Evolutionary conservation across 2,329 filamentous ascomycete genomes (phyloP).

Genomic region (Chrysoporthe cubensis): DNA sequence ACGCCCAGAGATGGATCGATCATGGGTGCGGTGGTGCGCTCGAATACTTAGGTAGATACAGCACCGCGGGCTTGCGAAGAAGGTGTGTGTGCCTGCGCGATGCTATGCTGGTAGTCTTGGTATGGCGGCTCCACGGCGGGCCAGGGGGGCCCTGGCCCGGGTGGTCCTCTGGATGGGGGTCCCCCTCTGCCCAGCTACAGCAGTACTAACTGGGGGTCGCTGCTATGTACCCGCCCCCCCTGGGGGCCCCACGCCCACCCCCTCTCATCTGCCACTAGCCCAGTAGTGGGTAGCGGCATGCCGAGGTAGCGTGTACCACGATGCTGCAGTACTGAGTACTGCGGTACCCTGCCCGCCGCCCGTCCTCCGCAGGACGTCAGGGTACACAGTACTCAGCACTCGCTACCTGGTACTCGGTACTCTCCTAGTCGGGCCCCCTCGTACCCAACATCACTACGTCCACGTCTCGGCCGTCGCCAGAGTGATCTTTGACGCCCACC

Average conservation of each 20-base stretch:
- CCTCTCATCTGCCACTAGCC: background rate
- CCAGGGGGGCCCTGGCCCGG: slow-evolving; percentile 21
- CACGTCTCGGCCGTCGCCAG: background rate
- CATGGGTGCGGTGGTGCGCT: background rate
- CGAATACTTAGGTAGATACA: slow-evolving; percentile 7
- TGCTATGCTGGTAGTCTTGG: background rate
- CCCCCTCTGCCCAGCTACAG: too few relatives aligned
- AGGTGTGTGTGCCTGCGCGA: slow-evolving; percentile 7
- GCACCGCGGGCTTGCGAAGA: background rate
- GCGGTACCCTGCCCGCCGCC: background rate
- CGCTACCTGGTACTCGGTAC: background rate
- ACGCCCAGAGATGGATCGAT: slow-evolving; percentile 19
- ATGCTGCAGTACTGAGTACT: background rate
- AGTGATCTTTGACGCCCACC: background rate
- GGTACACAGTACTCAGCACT: too few relatives aligned
- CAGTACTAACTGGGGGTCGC: too few relatives aligned
- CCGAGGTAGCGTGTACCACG: background rate
- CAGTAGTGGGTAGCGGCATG: background rate
- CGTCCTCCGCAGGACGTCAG: too few relatives aligned
- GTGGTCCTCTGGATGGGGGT: background rate
- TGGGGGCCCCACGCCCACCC: background rate
- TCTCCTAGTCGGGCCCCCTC: background rate
- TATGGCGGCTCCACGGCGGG: slow-evolving; percentile 21
- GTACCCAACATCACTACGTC: background rate
- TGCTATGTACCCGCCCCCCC: background rate